Evolutionary conservation across 495 filamentous ascomycete species (phyloP).

Genomic region (Annulohypoxylon bovei): DNA sequence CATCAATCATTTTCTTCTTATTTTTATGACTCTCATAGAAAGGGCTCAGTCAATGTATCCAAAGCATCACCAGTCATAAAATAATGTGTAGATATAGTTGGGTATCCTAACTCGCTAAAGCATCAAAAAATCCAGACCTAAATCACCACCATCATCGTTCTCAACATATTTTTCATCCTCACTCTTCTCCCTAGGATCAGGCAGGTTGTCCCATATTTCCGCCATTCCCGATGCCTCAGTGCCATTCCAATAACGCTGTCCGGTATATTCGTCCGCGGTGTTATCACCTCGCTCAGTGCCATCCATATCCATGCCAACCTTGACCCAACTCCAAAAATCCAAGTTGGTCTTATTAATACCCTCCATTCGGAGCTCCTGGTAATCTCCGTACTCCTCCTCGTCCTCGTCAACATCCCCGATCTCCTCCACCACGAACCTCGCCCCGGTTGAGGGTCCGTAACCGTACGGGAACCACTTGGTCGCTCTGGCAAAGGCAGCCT

Average conservation of each 20-base stretch:
- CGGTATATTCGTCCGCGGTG: slow-evolving; percentile 15
- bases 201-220: slow-evolving; percentile 24
- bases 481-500: slow-evolving; percentile 46
- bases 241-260: slow-evolving; percentile 14
- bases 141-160: slow-evolving; percentile 22
- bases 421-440: slow-evolving; percentile 52
- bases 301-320: slow-evolving; percentile 32
- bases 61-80: too few species aligned
- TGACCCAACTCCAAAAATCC: slow-evolving; percentile 42
- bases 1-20: too few species aligned
- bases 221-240: background rate
- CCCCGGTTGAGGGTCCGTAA: slow-evolving; percentile 51
- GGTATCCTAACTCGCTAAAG: slow-evolving; percentile 7
- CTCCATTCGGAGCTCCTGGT: slow-evolving; percentile 47
- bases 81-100: too few species aligned
- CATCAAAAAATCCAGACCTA: slow-evolving; percentile 23
- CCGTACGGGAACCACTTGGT: slow-evolving; percentile 57
- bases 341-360: slow-evolving; percentile 35
- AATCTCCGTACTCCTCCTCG: slow-evolving; percentile 52
- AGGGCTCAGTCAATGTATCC: too few species aligned
- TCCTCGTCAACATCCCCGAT: slow-evolving; percentile 53
- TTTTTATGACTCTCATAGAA: too few species aligned
- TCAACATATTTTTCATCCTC: background rate
- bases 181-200: slow-evolving; percentile 10
- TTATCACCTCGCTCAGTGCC: slow-evolving; percentile 9